A percentile compares a stretch with the other conserved stretches of the same genome.
phyloP scores from a whole-genome alignment of 208 protist genomes.

The Lotmaria passim region DNA sequence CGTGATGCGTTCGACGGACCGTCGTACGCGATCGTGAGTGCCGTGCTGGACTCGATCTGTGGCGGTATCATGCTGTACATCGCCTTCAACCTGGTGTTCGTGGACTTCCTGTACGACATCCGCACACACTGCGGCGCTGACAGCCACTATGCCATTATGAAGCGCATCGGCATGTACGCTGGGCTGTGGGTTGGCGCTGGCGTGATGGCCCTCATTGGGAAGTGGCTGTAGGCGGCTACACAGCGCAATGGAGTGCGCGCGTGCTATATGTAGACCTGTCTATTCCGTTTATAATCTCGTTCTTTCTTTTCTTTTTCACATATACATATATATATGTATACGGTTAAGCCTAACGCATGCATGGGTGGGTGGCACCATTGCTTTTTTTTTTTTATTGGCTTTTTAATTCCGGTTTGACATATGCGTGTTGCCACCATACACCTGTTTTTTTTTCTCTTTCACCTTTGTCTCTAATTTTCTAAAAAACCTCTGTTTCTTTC shows the following conservation, averaged over 20 bases:
- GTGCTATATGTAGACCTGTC: too few species aligned
- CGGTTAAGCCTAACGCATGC: too few species aligned
- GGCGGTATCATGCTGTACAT: slow-evolving; percentile 81
- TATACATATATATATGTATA: too few species aligned
- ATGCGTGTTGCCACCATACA: too few species aligned
- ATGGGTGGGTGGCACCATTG: too few species aligned
- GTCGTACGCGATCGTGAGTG: slow-evolving; percentile 43
- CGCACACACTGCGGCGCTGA: slow-evolving; percentile 29
- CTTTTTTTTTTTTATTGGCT: too few species aligned
- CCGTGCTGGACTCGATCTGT: slow-evolving; percentile 57
- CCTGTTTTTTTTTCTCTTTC: too few species aligned
- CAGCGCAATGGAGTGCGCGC: background rate
- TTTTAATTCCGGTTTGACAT: too few species aligned
- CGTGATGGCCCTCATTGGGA: slow-evolving; percentile 51
- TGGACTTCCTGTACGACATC: slow-evolving; percentile 63
- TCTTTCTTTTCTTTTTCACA: too few species aligned
- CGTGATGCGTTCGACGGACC: slow-evolving; percentile 28
- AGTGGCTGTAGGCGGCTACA: slow-evolving; percentile 36
- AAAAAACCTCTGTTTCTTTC: too few species aligned
- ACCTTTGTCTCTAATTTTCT: too few species aligned
- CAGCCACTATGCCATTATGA: slow-evolving; percentile 4
- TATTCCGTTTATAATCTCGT: too few species aligned
- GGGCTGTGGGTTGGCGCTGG: slow-evolving; percentile 52
- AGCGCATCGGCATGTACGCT: slow-evolving; percentile 35
- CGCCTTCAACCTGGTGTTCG: slow-evolving; percentile 61